phyloP scores from a whole-genome alignment of 2,329 filamentous ascomycete species.

The Sporothrix brunneoviolacea region DNA sequence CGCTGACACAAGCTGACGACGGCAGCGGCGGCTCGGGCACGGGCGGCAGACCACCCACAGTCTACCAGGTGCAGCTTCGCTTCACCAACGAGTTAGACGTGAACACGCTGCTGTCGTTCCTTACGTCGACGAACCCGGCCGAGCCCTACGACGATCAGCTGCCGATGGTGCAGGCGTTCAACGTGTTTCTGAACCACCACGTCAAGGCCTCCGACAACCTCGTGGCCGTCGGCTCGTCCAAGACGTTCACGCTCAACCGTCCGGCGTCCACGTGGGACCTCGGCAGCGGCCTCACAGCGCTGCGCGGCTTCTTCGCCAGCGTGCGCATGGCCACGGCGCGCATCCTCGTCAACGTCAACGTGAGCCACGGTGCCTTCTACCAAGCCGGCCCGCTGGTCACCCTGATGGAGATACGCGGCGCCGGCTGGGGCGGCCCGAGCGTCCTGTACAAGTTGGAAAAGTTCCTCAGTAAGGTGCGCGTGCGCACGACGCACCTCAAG shows the following conservation, averaged over 20 bases:
- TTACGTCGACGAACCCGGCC: conserved; percentile 22
- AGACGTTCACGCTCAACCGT: conserved; percentile 22
- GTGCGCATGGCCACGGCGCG: conserved; percentile 28
- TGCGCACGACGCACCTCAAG: conserved; percentile 34
- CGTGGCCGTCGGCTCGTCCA: conserved; percentile 25
- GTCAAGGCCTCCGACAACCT: conserved; percentile 22
- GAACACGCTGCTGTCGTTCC: conserved; percentile 21
- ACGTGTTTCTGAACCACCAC: conserved; percentile 54
- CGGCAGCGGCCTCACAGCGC: conserved; percentile 23
- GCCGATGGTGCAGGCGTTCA: conserved; percentile 60
- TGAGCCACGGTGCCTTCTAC: conserved; percentile 30
- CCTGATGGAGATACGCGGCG: conserved; percentile 12
- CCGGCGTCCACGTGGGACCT: conserved; percentile 19
- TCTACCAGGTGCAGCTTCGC: conserved; percentile 21
- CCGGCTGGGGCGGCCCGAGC: neutral
- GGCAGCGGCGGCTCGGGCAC: neutral
- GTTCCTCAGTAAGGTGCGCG: conserved; percentile 32
- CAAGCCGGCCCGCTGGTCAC: conserved; percentile 20
- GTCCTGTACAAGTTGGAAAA: conserved; percentile 21
- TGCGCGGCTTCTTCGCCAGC: conserved; percentile 30
- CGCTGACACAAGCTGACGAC: neutral
- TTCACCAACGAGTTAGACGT: conserved; percentile 23
- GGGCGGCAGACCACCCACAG: conserved; percentile 6
- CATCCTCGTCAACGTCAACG: conserved; percentile 31
- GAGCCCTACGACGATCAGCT: conserved; percentile 21